A percentile compares a stretch with the other conserved stretches of the same genome.
These are phyloP conservation scores for Capniomyces stellatus DNA, from an alignment of 371 early-diverging fungal genomes.

Conservation along the genomic window DNA sequence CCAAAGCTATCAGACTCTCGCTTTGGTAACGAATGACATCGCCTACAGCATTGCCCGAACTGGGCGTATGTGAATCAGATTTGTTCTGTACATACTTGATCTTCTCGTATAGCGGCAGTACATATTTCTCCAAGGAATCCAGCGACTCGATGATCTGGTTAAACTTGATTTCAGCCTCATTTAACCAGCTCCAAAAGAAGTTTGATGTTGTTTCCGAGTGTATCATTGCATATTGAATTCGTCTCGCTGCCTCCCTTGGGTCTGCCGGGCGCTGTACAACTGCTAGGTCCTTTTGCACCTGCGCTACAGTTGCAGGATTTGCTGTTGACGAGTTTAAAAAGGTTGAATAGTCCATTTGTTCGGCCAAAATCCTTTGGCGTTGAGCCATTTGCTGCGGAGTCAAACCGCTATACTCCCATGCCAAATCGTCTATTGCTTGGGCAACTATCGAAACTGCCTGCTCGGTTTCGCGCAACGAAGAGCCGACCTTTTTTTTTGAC, in stretches of 20 bases:
- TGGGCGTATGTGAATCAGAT: background rate
- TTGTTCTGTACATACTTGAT: background rate
- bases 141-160: constrained; percentile 9
- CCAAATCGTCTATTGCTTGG: constrained; percentile 1
- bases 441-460: constrained; percentile 2
- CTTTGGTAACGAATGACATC: background rate
- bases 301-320: background rate
- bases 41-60: background rate
- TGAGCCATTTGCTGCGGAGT: constrained; percentile 18
- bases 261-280: constrained; percentile 3
- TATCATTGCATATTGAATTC: constrained; percentile 18
- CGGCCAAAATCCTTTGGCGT: constrained; percentile 10
- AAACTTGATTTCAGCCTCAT: constrained; percentile 11
- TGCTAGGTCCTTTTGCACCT: background rate
- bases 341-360: background rate
- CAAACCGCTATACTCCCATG: constrained; percentile 20
- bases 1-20: background rate
- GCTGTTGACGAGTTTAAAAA: background rate
- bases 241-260: constrained; percentile 15
- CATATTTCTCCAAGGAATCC: constrained; percentile 15
- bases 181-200: constrained; percentile 22
- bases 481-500: background rate
- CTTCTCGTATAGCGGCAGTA: background rate
- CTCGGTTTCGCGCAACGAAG: constrained; percentile 1
- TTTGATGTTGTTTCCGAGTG: constrained; percentile 16